Percentiles rank a stretch among this genome's conserved stretches.
These are phyloP conservation scores for Pythium volutum DNA, from an alignment of 352 stramenopile genomes.

Conservation along the genomic window DNA sequence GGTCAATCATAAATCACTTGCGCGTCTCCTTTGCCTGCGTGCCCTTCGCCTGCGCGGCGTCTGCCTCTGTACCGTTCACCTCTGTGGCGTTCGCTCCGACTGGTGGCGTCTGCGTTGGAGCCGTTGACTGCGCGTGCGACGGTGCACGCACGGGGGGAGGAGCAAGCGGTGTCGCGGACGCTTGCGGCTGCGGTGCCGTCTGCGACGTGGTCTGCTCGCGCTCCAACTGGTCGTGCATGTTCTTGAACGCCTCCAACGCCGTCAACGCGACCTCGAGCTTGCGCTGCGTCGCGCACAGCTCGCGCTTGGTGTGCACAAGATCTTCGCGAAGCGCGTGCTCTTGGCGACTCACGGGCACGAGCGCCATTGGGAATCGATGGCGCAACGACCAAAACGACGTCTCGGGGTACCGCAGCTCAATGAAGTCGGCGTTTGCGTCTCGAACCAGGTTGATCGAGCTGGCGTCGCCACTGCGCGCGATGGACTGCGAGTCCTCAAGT, in stretches of 20 bases:
- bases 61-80: too few relatives aligned
- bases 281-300: background rate
- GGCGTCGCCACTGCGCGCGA: background rate
- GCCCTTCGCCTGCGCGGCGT: too few relatives aligned
- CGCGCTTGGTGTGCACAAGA: background rate
- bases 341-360: background rate
- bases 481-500: background rate
- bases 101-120: too few relatives aligned
- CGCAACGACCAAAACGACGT: background rate
- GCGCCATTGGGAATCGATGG: background rate
- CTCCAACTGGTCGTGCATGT: conserved; percentile 6
- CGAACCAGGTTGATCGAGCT: conserved; percentile 7
- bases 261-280: conserved; percentile 1
- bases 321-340: background rate
- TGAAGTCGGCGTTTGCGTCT: background rate
- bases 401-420: background rate
- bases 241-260: conserved; percentile 4
- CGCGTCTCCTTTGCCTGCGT: too few relatives aligned
- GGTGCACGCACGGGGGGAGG: too few relatives aligned
- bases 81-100: too few relatives aligned
- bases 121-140: too few relatives aligned
- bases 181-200: too few relatives aligned
- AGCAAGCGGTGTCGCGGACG: too few relatives aligned
- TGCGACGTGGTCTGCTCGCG: too few relatives aligned
- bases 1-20: too few relatives aligned